Evolutionary conservation across 225 moss, liverwort and hornwort species (phyloP).

Genomic region (Physcomitrium patens): DNA sequence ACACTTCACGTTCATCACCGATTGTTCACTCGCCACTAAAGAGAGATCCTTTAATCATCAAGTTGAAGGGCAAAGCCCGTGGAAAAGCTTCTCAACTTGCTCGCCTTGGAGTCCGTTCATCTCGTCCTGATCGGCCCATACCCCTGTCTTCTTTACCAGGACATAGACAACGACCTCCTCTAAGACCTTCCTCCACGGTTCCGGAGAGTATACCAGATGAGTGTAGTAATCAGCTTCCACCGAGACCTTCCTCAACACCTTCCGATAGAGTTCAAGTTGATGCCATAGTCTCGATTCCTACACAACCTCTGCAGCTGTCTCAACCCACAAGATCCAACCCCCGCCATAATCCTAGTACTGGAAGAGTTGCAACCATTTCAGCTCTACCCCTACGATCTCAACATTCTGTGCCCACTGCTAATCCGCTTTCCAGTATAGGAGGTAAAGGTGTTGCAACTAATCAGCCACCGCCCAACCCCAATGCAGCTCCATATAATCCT

Average conservation of each 20-base stretch:
- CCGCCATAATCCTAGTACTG: constrained; percentile 1
- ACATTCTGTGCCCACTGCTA: background rate
- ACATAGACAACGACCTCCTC: constrained; percentile 1
- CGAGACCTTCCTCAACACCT: background rate
- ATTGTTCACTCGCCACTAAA: constrained; percentile 23
- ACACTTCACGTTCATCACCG: background rate
- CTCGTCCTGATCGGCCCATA: constrained; percentile 19
- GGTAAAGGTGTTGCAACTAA: background rate
- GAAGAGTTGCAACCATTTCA: constrained; percentile 9
- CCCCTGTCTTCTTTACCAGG: constrained; percentile 24
- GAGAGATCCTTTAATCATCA: constrained; percentile 41
- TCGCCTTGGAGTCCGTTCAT: constrained; percentile 30
- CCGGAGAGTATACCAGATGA: background rate
- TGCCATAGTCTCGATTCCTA: background rate
- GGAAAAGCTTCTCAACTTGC: constrained; percentile 32
- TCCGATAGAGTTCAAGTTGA: background rate
- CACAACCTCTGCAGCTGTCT: constrained; percentile 1
- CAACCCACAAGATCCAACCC: background rate
- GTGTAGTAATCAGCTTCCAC: background rate
- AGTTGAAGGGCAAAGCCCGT: constrained; percentile 40
- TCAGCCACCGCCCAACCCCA: constrained; percentile 8
- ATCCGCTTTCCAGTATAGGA: constrained; percentile 9
- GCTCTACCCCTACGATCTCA: background rate
- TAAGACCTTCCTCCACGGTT: constrained; percentile 15
- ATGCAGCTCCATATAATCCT: constrained; percentile 20